These are phyloP conservation scores for Diversispora epigaea DNA, from an alignment of 192 early-diverging fungal genomes.

Conservation along the genomic window DNA sequence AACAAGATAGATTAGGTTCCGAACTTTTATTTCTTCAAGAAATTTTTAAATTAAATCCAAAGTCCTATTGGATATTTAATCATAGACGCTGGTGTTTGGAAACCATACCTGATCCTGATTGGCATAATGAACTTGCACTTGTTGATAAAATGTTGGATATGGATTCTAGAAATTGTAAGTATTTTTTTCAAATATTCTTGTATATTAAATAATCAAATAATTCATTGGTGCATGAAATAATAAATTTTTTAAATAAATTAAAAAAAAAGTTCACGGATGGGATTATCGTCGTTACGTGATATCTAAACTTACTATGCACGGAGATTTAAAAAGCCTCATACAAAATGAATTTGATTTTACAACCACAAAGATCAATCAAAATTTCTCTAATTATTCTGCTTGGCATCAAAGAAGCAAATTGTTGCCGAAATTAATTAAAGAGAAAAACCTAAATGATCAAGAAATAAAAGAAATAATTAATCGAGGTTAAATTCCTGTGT, in stretches of 20 bases:
- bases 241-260: background rate
- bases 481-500: slow-evolving; percentile 18
- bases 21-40: slow-evolving; percentile 82
- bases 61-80: slow-evolving; percentile 98
- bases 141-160: slow-evolving; percentile 75
- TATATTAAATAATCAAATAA: background rate
- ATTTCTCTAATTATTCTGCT: slow-evolving; percentile 97
- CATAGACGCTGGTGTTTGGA: slow-evolving; percentile 91
- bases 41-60: slow-evolving; percentile 74
- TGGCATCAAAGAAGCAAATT: slow-evolving; percentile 95
- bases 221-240: background rate
- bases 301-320: slow-evolving; percentile 38
- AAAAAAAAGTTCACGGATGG: slow-evolving; percentile 87
- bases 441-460: slow-evolving; percentile 45
- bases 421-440: slow-evolving; percentile 54
- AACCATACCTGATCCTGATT: slow-evolving; percentile 70
- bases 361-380: slow-evolving; percentile 83
- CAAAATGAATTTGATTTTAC: slow-evolving; percentile 85
- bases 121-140: slow-evolving; percentile 77
- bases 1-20: slow-evolving; percentile 44
- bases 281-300: slow-evolving; percentile 92
- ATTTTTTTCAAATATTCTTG: slow-evolving; percentile 5
- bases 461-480: slow-evolving; percentile 30
- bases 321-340: slow-evolving; percentile 40
- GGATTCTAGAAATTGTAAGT: slow-evolving; percentile 90